Evolutionary conservation across 495 filamentous ascomycete species (phyloP).

Genomic region (Oidiodendron maius): DNA sequence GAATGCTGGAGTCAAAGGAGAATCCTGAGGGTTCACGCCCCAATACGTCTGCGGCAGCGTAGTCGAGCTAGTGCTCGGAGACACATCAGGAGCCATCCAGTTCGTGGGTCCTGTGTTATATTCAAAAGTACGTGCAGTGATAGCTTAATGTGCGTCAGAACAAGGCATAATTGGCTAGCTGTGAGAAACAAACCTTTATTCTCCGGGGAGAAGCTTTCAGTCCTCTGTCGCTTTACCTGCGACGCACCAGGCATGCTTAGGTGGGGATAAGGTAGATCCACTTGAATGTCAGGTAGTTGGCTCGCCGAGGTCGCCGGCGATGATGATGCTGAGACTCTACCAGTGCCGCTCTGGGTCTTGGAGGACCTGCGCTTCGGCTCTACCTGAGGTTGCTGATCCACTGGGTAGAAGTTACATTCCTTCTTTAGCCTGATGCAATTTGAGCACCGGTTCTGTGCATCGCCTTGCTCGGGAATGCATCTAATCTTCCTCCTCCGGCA

Average conservation of each 20-base stretch:
- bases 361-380: conserved; percentile 21
- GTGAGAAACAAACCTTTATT: conserved; percentile 20
- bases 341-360: conserved; percentile 19
- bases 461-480: conserved; percentile 71
- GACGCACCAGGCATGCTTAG: conserved; percentile 42
- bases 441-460: conserved; percentile 78
- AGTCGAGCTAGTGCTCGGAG: conserved; percentile 14
- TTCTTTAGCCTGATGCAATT: conserved; percentile 97
- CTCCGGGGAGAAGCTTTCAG: conserved; percentile 23
- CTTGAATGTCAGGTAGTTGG: conserved; percentile 35
- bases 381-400: conserved; percentile 71
- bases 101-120: conserved; percentile 17
- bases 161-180: background rate
- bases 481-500: conserved; percentile 94
- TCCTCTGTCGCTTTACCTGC: conserved; percentile 30
- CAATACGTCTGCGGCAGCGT: conserved; percentile 16
- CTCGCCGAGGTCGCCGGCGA: conserved; percentile 42
- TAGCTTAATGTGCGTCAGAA: conserved; percentile 11
- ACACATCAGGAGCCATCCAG: conserved; percentile 25
- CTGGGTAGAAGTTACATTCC: conserved; percentile 90
- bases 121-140: conserved; percentile 21
- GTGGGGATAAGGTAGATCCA: conserved; percentile 34
- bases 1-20: conserved; percentile 23
- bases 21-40: conserved; percentile 23
- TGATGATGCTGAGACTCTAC: conserved; percentile 38